Conservation (phyloP, 805 yeast genomes). For the Candida ascalaphidarum region DNA sequence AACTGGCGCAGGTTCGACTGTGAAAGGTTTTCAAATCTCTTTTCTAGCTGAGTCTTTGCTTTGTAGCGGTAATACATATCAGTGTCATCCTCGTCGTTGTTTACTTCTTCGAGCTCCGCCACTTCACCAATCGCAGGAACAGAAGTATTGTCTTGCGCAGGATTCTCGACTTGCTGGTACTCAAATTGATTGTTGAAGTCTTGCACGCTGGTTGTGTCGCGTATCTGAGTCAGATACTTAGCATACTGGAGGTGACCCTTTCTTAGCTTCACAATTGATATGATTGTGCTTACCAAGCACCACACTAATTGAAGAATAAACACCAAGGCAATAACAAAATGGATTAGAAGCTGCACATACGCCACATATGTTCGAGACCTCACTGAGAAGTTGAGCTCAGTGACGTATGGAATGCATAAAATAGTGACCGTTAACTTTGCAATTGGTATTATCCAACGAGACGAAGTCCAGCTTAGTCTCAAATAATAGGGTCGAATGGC, state of each 20-base stretch:
- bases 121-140: no score
- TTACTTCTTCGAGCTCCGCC: no score
- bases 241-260: conserved; percentile 3
- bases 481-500: conserved; percentile 20
- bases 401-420: conserved; percentile 36
- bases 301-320: conserved; percentile 21
- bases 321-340: conserved; percentile 20
- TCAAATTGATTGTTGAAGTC: conserved; percentile 2
- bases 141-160: no score
- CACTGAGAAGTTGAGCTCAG: conserved; percentile 26
- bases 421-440: conserved; percentile 32
- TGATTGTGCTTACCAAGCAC: conserved; percentile 18
- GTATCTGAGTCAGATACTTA: neutral
- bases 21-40: no score
- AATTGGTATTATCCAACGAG: conserved; percentile 24
- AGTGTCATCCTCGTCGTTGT: no score
- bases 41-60: no score
- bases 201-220: conserved; percentile 1
- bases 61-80: no score
- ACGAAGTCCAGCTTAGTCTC: conserved; percentile 15
- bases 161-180: conserved; percentile 1
- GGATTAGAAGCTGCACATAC: conserved; percentile 34
- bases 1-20: no score
- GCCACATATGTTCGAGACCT: conserved; percentile 32
- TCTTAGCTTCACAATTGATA: conserved; percentile 9